Evolutionary conservation across 768 basidiomycete genomes (phyloP), one percentile per base, ranked within the genome.

Genomic region (Trametes punicea): DNA sequence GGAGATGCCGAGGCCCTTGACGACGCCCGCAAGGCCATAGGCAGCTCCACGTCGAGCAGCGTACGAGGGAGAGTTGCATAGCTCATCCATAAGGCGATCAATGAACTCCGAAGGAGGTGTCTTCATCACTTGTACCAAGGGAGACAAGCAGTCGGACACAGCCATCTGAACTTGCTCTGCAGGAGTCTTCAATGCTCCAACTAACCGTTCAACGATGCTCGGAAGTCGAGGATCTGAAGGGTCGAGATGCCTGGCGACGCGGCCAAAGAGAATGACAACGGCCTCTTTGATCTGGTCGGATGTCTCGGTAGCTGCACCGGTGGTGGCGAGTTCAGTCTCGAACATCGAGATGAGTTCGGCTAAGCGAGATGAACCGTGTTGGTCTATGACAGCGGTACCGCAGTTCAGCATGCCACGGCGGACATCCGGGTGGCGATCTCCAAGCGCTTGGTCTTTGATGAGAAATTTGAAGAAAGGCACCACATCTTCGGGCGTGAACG

Each of bases 121-220:
- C 29, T 77, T 75, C 78, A 92, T 88, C 27, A 84, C 72, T 31
- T 80, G 78, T 38, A 94, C 90, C 6, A 99, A 77, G 0, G 94
- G 92, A 0, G 92, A 87, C 3, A 99, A 76, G 73, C 96, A 98
- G 56, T 98, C 97, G 0, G 95, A 92, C 1, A 98, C 93, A 7
- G 97, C 95, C 41, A 92, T 87, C 69, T 98, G 96, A 0, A 99
- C 97, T 67, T 95, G 88, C 68, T 99, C 97, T 2, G 94, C 84
- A 0, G 96, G 97, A 0, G 95, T 98, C 70, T 88, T 88, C 55
- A 99, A 76, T 1, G 96, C 92, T 29, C 90, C 90, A 7, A 96
- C 83, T 18, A 98, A 76, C 9, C 93, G 78, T 58, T 92, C 84
- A 8, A 98, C 87, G 59, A 98, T 90, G 10, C 74, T 71, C 0